These are phyloP conservation scores for Crithidia expoeki DNA, from an alignment of 208 protist species.

Conservation along the genomic window DNA sequence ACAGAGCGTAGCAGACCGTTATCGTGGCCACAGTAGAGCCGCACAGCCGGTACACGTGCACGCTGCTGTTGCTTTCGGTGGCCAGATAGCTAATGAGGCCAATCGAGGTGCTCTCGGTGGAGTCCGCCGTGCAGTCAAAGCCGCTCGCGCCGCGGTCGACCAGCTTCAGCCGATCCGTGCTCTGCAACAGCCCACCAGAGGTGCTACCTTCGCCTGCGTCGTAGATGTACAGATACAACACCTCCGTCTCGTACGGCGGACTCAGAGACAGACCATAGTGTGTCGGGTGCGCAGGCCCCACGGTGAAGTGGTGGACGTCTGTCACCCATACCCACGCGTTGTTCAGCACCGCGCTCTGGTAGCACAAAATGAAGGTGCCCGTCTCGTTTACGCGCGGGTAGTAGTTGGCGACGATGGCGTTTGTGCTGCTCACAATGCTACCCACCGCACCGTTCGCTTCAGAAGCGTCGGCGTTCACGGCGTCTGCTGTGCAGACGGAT, in stretches of 20 bases:
- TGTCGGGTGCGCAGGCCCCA: slow-evolving; percentile 64
- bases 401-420: slow-evolving; percentile 62
- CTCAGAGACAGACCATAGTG: slow-evolving; percentile 48
- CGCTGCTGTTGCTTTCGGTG: slow-evolving; percentile 43
- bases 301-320: slow-evolving; percentile 61
- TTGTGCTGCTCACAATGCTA: slow-evolving; percentile 46
- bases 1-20: slow-evolving; percentile 78
- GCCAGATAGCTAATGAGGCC: slow-evolving; percentile 38
- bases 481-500: slow-evolving; percentile 46
- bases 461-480: slow-evolving; percentile 68
- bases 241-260: slow-evolving; percentile 63
- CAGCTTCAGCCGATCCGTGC: slow-evolving; percentile 56
- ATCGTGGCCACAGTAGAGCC: slow-evolving; percentile 44
- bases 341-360: slow-evolving; percentile 57
- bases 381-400: slow-evolving; percentile 68
- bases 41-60: slow-evolving; percentile 69
- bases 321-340: slow-evolving; percentile 69
- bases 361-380: slow-evolving; percentile 83
- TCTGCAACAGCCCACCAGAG: slow-evolving; percentile 32
- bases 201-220: slow-evolving; percentile 16
- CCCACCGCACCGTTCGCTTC: slow-evolving; percentile 48
- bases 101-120: slow-evolving; percentile 43
- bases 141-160: slow-evolving; percentile 40
- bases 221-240: slow-evolving; percentile 49
- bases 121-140: slow-evolving; percentile 65